Evolutionary conservation across 164 flowering plant species (phyloP), one percentile per base, ranked within the genome.

Genomic region (Piper betle): DNA sequence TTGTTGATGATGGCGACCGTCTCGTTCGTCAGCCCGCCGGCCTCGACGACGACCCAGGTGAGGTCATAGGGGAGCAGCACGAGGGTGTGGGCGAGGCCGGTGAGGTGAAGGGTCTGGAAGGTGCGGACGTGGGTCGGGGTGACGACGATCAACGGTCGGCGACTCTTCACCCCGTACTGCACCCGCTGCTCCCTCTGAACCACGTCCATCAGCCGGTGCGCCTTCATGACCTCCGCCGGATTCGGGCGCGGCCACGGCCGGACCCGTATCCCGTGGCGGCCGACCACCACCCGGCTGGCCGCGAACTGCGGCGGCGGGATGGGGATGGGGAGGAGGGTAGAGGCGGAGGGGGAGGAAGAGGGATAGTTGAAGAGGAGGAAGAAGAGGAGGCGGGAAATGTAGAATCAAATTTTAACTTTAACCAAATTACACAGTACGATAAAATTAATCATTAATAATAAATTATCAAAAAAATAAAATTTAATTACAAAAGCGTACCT

Each of bases 221-320:
- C 98, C 63, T 71, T 77, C 96, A 86, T 82, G 25, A 86, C 95
- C 79, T 92, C 97, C 4, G 38, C 69, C 62, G 90, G 86, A 71
- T 89, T 71, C 61, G 98, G 98, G 55, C 87, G 96, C 55, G 97
- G 98, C 91, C 93, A 87, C 40, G 93, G 90, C 57, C 97, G 78
- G 70, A 89, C 79, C 63, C 76, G 81, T 68, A 92, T 92, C 83
- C 97, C 97, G 66, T 89, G 98, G 57, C 98, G 75, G 42, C 98
- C 97, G 0, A 92, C 98, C 64, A 89, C 91, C 37, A 92, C 96
- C 46, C 86, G 62, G 61, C 82, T 79, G 15, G 61, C 64, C 3
- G 57, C 1, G 33, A 25, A 50, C 43, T 17, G 52, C 13, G 43
- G 61, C 33, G 33, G 33, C 33, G 33, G 33, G 33, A 25, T 25